Conservation (phyloP, 176 grass and related monocot species). For the Elymus sibiricus region DNA sequence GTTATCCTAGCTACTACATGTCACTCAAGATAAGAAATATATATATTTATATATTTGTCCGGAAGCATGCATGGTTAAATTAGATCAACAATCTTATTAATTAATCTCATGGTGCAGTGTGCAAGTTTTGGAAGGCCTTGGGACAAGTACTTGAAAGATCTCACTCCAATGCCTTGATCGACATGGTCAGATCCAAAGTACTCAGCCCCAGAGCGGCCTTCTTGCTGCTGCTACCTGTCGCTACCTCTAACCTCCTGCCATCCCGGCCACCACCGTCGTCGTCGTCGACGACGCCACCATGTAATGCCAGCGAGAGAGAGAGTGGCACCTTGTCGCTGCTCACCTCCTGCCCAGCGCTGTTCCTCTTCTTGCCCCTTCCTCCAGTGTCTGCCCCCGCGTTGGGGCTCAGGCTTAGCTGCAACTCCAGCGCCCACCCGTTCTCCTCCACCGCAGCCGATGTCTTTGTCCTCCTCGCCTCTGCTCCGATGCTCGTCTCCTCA, state of each 20-base stretch:
- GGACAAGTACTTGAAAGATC: conserved; percentile 99
- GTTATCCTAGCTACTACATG: background rate
- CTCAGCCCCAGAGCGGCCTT: conserved; percentile 84
- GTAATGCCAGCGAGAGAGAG: conserved; percentile 55
- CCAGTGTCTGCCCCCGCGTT: conserved; percentile 20
- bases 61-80: conserved; percentile 39
- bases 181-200: conserved; percentile 99
- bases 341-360: conserved; percentile 32
- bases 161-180: conserved; percentile 99
- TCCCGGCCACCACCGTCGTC: background rate
- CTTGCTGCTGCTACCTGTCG: conserved; percentile 50
- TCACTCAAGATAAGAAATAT: conserved; percentile 23
- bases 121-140: conserved; percentile 70
- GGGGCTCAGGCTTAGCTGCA: conserved; percentile 86
- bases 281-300: background rate
- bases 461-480: conserved; percentile 39
- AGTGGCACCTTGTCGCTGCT: conserved; percentile 43
- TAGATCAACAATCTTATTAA: conserved; percentile 55
- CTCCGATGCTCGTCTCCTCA: conserved; percentile 3
- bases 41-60: conserved; percentile 28
- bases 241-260: conserved; percentile 39
- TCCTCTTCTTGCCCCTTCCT: conserved; percentile 25
- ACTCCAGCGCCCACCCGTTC: conserved; percentile 39
- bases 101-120: conserved; percentile 54
- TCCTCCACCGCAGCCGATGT: background rate